Conservation (phyloP, 306 rosid genomes). For the Rubus parviflorus region DNA sequence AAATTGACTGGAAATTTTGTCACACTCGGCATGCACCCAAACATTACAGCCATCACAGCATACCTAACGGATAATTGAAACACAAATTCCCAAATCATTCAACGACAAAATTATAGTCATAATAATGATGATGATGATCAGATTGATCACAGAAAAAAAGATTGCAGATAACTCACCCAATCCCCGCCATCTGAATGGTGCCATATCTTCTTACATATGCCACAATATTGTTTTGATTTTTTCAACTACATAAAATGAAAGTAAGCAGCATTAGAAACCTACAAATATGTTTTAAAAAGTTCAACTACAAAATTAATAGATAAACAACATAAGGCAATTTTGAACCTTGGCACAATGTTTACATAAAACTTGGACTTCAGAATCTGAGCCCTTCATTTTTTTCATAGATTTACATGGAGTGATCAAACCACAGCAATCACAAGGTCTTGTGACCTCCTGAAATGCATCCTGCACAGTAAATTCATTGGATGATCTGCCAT, state of each 20-base stretch:
- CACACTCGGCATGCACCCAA: slow-evolving; percentile 99
- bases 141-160: background rate
- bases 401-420: slow-evolving; percentile 56
- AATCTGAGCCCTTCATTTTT: slow-evolving; percentile 54
- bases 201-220: slow-evolving; percentile 93
- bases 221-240: slow-evolving; percentile 93
- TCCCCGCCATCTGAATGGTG: slow-evolving; percentile 92
- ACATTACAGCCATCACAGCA: slow-evolving; percentile 97
- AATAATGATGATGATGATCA: background rate
- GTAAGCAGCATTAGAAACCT: slow-evolving; percentile 19
- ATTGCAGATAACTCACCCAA: slow-evolving; percentile 73
- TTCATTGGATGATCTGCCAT: slow-evolving; percentile 27
- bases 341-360: slow-evolving; percentile 83
- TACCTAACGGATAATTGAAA: slow-evolving; percentile 54
- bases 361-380: slow-evolving; percentile 54
- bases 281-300: background rate
- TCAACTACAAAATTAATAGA: background rate
- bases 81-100: slow-evolving; percentile 27
- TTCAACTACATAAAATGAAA: slow-evolving; percentile 48
- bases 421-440: slow-evolving; percentile 74
- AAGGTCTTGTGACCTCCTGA: slow-evolving; percentile 44
- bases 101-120: slow-evolving; percentile 7
- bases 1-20: slow-evolving; percentile 52
- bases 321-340: slow-evolving; percentile 14
- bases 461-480: slow-evolving; percentile 54